Evolutionary conservation across 768 basidiomycete genomes (phyloP), one percentile per base, ranked within the genome.

Genomic region (Chiua virens): DNA sequence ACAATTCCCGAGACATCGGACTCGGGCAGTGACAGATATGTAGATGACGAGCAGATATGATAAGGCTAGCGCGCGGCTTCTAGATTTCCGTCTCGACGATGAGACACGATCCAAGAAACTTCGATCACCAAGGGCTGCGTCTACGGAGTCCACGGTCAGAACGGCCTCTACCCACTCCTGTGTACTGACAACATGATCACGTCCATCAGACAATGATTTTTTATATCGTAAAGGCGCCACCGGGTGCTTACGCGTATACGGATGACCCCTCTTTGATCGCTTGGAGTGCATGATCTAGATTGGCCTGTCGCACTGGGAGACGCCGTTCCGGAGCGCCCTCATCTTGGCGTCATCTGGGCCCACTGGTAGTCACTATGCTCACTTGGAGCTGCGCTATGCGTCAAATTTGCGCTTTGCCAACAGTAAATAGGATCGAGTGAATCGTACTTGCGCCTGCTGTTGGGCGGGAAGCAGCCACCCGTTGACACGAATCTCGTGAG

Each of bases 331-430:
- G n/a, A 1, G 79, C 79, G 9, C 78, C 84, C 39, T 75, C 72
- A 25, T 83, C 81, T 9, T n/a, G n/a, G 78, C 75, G 53, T 75
- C 78, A 62, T 89, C 86, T 2, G 86, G 86, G 2, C 85, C 85
- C 57, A n/a, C n/a, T n/a, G n/a, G n/a, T n/a, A n/a, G n/a, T n/a
- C n/a, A n/a, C n/a, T n/a, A n/a, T n/a, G n/a, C n/a, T n/a, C n/a
- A n/a, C n/a, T n/a, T n/a, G n/a, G 30, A 13, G 30, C 14, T 14
- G 11, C 10, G 30, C n/a, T 14, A 6, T 5, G 30, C 30, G 30
- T 13, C 11, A 30, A 30, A 30, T 30, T 30, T 14, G 30, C 30
- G 30, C 30, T 30, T 14, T 13, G 10, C 30, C n/a, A n/a, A n/a
- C n/a, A n/a, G n/a, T 30, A 5, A 30, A 27, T 27, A 8, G 11